phyloP scores from a whole-genome alignment of 768 basidiomycete species.

The Suillus occidentalis region DNA sequence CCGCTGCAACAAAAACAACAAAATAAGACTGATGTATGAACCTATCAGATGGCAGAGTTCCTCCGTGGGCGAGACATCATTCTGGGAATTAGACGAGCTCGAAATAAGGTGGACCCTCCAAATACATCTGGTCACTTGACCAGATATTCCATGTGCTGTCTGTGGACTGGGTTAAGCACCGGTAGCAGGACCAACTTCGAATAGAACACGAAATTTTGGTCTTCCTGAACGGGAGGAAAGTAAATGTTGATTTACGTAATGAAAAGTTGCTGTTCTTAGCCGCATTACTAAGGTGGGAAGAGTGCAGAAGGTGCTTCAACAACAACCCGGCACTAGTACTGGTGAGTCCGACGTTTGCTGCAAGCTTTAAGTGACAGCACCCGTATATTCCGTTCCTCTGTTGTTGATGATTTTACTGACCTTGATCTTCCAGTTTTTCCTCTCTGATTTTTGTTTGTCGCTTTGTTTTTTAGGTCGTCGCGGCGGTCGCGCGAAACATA shows the following conservation, averaged over 20 bases:
- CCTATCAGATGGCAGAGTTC: neutral
- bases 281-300: slow-evolving; percentile 2
- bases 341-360: neutral
- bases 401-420: neutral
- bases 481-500: slow-evolving; percentile 11
- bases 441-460: neutral
- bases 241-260: neutral
- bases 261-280: neutral
- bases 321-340: neutral
- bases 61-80: neutral
- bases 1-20: neutral
- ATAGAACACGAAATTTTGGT: too few species aligned
- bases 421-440: neutral
- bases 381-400: slow-evolving; percentile 3
- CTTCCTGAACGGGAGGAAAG: too few species aligned
- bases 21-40: neutral
- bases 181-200: neutral
- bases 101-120: neutral
- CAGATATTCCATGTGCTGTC: neutral
- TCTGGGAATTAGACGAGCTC: neutral
- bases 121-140: neutral
- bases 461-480: neutral
- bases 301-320: neutral
- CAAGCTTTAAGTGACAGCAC: slow-evolving; percentile 3
- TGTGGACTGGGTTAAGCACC: neutral